A percentile compares a stretch with the other conserved stretches of the same genome.
Evolutionary conservation across 331 rosid genomes (phyloP).

Genomic region (Quercus tomentella): DNA sequence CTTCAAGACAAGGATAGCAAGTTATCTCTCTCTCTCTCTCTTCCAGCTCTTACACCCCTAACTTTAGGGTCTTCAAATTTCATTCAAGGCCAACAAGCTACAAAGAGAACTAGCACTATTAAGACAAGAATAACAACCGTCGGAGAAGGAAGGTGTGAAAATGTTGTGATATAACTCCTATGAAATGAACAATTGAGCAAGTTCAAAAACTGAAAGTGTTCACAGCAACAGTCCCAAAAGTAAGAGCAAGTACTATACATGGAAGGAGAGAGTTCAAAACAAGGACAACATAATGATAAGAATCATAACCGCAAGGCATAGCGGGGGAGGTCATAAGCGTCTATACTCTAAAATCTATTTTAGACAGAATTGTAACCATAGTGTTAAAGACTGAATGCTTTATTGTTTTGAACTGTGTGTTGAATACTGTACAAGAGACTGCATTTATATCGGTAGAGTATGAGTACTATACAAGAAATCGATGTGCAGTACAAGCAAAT

Average conservation of each 20-base stretch:
- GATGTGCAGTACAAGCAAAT: too few species aligned
- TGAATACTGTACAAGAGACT: too few species aligned
- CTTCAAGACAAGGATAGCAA: neutral
- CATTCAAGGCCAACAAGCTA: neutral
- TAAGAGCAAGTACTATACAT: neutral
- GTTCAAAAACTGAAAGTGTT: neutral
- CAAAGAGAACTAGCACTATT: neutral
- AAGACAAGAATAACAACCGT: neutral
- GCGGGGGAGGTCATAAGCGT: too few species aligned
- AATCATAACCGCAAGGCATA: too few species aligned
- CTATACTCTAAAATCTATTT: too few species aligned
- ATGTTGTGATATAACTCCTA: neutral
- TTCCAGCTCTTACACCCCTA: neutral
- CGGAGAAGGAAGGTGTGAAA: neutral
- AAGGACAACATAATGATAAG: constrained; percentile 18
- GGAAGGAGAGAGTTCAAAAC: constrained; percentile 1
- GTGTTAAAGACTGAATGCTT: too few species aligned
- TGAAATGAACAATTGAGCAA: neutral
- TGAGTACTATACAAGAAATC: too few species aligned
- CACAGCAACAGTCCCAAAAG: neutral
- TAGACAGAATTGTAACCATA: too few species aligned
- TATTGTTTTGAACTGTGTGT: too few species aligned
- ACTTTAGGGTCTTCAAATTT: neutral
- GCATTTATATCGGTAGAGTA: too few species aligned
- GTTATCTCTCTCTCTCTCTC: neutral